phyloP scores from a whole-genome alignment of 768 basidiomycete genomes.

The Suillus paluster region DNA sequence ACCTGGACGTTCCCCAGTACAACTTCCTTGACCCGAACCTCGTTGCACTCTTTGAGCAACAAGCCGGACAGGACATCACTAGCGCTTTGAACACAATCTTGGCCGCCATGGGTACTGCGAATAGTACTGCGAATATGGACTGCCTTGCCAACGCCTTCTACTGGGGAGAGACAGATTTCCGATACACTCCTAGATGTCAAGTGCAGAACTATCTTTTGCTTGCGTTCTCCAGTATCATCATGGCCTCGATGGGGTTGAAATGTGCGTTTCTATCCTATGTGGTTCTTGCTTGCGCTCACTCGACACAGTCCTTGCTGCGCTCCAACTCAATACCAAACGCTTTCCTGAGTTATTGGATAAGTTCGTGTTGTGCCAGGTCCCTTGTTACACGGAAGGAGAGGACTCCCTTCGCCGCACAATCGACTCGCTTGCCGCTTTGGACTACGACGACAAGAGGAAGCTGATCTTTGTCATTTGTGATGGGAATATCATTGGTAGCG shows the following conservation, averaged over 20 bases:
- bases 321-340: conserved; percentile 63
- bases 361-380: conserved; percentile 70
- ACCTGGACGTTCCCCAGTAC: conserved; percentile 47
- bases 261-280: conserved; percentile 45
- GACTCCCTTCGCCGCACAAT: conserved; percentile 71
- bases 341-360: conserved; percentile 70
- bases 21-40: conserved; percentile 55
- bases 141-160: conserved; percentile 70
- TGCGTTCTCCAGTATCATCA: conserved; percentile 57
- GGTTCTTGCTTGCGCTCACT: conserved; percentile 7
- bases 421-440: conserved; percentile 64
- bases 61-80: conserved; percentile 66
- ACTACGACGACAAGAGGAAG: conserved; percentile 76
- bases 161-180: conserved; percentile 60
- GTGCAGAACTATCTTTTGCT: conserved; percentile 66
- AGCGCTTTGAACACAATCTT: conserved; percentile 50
- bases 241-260: conserved; percentile 59
- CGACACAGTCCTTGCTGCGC: conserved; percentile 60
- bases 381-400: conserved; percentile 75
- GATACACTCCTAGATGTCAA: conserved; percentile 56
- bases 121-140: conserved; percentile 42
- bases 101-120: conserved; percentile 42
- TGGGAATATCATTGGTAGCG: conserved; percentile 72
- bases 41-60: conserved; percentile 57
- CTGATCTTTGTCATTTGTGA: conserved; percentile 69